These are phyloP conservation scores for Saturnispora hagleri DNA, from an alignment of 805 yeast genomes.

Conservation along the genomic window DNA sequence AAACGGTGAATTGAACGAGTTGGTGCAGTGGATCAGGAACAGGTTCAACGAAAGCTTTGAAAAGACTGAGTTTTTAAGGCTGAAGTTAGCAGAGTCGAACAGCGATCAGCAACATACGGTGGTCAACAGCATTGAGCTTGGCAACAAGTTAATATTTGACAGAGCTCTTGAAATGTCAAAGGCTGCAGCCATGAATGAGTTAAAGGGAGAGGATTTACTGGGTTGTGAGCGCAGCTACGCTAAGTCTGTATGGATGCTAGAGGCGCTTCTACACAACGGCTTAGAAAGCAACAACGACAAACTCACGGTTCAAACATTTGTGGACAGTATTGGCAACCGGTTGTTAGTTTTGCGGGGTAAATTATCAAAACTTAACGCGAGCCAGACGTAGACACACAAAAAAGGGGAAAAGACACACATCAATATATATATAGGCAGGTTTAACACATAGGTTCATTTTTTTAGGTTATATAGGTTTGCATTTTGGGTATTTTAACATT, in stretches of 20 bases:
- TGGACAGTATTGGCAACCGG: constrained; percentile 74
- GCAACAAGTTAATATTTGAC: constrained; percentile 84
- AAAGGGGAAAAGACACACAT: neutral
- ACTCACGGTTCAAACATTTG: constrained; percentile 69
- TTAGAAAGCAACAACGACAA: constrained; percentile 58
- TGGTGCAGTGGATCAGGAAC: constrained; percentile 89
- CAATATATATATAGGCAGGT: neutral
- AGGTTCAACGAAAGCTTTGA: constrained; percentile 83
- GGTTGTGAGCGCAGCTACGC: constrained; percentile 86
- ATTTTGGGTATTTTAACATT: neutral
- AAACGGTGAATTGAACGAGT: constrained; percentile 37
- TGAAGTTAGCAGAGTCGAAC: constrained; percentile 42
- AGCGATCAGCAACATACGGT: neutral
- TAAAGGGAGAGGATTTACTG: constrained; percentile 54
- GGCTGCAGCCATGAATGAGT: constrained; percentile 82
- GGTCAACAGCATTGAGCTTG: constrained; percentile 26
- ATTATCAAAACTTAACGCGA: constrained; percentile 21
- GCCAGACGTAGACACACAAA: neutral
- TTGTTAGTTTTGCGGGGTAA: constrained; percentile 62
- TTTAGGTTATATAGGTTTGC: neutral
- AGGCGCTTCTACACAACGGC: constrained; percentile 56
- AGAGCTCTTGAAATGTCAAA: constrained; percentile 90
- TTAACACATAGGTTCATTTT: neutral
- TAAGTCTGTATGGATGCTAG: constrained; percentile 92
- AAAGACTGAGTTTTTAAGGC: constrained; percentile 71